Base-by-base conservation (phyloP, 345 rosid genomes). In the Euclidium syriacum region DNA sequence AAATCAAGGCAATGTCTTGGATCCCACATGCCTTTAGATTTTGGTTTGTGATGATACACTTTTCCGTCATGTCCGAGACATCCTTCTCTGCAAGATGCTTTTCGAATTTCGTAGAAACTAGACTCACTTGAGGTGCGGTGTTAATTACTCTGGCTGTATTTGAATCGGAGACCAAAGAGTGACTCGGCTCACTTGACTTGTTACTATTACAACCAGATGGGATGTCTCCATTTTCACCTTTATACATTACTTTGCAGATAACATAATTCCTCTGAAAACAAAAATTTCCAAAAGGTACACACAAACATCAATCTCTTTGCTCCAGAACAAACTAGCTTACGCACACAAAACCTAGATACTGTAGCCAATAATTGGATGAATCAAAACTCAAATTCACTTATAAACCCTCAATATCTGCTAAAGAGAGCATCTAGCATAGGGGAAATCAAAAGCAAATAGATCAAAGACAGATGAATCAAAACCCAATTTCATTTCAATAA, bases 171-270 rank as follows among this genome's bases (percentile, higher is more conserved):
- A 27, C 52, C 24, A 49, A 22, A 23, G 59, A 49, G 4, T 29
- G 58, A 43, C 58, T 58, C 26, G 22, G 39, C 20, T 14, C 65
- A 48, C 30, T 58, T 39, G n/a, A 4, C 25, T 18, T 17, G 46
- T 35, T 26, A n/a, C n/a, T n/a, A n/a, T n/a, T n/a, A n/a, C n/a
- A n/a, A 43, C 46, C 62, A 38, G 5, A 44, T 18, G 26, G 9
- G 14, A 39, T 18, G 10, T 65, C 55, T 18, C 11, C 49, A 3
- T 19, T 50, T 2, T 49, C 19, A 47, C 71, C 71, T 3, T 56
- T 67, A 40, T 55, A 67, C 71, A n/a, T 56, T 2, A 67, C 64
- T 67, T 57, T 7, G 71, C 71, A 56, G 33, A 67, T 38, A 47
- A 67, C 71, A 19, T 67, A 66, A 3, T 9, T 47, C 17, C 29